These are phyloP conservation scores for Kwoniella shandongensis DNA, from an alignment of 768 basidiomycete species.

Conservation along the genomic window DNA sequence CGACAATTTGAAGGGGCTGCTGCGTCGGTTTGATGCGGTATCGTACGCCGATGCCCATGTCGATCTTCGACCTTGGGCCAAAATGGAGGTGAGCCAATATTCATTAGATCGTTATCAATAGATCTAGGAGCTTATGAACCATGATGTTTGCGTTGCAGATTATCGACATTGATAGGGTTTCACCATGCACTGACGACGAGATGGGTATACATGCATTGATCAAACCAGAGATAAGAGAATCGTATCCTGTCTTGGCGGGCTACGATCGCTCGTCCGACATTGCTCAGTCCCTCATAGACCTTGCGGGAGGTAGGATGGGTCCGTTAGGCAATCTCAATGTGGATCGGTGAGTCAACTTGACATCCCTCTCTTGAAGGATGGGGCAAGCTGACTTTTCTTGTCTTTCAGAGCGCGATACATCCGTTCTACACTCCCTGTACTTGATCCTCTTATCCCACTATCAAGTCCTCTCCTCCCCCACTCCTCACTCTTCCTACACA, in stretches of 20 bases:
- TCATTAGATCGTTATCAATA: too few relatives aligned
- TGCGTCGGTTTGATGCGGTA: conserved; percentile 39
- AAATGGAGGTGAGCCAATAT: conserved; percentile 55
- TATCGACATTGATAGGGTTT: conserved; percentile 50
- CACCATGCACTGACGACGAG: conserved; percentile 47
- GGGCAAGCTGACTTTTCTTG: conserved; percentile 12
- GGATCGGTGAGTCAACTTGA: conserved; percentile 20
- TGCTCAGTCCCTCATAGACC: background rate
- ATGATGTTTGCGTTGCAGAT: conserved; percentile 11
- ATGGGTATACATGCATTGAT: conserved; percentile 25
- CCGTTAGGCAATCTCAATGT: background rate
- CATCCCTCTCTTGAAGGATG: background rate
- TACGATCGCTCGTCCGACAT: conserved; percentile 21
- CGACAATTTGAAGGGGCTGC: too few relatives aligned
- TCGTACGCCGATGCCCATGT: conserved; percentile 64
- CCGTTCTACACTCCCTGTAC: conserved; percentile 49
- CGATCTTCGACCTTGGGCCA: conserved; percentile 53
- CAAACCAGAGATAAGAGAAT: conserved; percentile 32
- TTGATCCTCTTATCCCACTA: conserved; percentile 59
- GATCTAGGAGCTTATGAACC: background rate
- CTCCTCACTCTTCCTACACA: conserved; percentile 63
- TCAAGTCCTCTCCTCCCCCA: conserved; percentile 58
- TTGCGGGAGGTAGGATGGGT: background rate
- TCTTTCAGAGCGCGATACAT: conserved; percentile 35
- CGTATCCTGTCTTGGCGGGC: conserved; percentile 21